These are phyloP conservation scores for Alternaria sp. DNA, from an alignment of 2,329 filamentous ascomycete species.

Conservation along the genomic window DNA sequence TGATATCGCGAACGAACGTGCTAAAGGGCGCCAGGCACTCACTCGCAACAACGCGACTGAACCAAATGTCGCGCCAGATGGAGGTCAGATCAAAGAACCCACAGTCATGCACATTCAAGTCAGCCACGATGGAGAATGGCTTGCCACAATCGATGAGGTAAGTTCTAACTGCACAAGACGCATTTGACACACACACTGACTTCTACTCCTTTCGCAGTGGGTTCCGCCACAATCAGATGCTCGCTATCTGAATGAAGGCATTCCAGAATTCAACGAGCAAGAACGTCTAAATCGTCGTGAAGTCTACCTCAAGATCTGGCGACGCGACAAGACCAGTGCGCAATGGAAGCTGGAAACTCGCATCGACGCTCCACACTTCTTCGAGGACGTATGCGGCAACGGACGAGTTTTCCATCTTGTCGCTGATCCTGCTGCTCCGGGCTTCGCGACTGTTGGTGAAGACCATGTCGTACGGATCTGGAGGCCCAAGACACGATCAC, in stretches of 20 bases:
- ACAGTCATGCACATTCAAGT: slow-evolving; percentile 76
- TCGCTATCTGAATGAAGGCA: slow-evolving; percentile 57
- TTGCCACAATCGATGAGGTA: slow-evolving; percentile 84
- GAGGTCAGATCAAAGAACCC: slow-evolving; percentile 76
- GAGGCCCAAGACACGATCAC: slow-evolving; percentile 73
- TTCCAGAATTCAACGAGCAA: slow-evolving; percentile 50
- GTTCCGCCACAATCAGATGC: slow-evolving; percentile 73
- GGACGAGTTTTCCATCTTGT: slow-evolving; percentile 73
- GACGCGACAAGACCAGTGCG: slow-evolving; percentile 61
- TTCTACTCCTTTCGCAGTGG: slow-evolving; percentile 60
- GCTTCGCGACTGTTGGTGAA: slow-evolving; percentile 84
- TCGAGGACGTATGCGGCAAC: slow-evolving; percentile 55
- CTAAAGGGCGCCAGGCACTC: slow-evolving; percentile 84
- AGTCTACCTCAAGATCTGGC: slow-evolving; percentile 91
- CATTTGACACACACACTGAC: neutral
- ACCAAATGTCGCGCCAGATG: slow-evolving; percentile 74
- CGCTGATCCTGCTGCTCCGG: slow-evolving; percentile 69
- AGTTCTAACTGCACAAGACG: neutral
- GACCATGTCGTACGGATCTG: slow-evolving; percentile 82
- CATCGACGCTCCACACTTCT: slow-evolving; percentile 79
- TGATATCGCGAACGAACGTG: slow-evolving; percentile 78
- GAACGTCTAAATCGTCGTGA: slow-evolving; percentile 65
- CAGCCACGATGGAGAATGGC: slow-evolving; percentile 82
- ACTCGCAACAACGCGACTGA: slow-evolving; percentile 87
- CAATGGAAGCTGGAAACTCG: slow-evolving; percentile 79